Conservation (phyloP, 2,329 filamentous ascomycete species). For the Pseudovirgaria hyperparasitica region DNA sequence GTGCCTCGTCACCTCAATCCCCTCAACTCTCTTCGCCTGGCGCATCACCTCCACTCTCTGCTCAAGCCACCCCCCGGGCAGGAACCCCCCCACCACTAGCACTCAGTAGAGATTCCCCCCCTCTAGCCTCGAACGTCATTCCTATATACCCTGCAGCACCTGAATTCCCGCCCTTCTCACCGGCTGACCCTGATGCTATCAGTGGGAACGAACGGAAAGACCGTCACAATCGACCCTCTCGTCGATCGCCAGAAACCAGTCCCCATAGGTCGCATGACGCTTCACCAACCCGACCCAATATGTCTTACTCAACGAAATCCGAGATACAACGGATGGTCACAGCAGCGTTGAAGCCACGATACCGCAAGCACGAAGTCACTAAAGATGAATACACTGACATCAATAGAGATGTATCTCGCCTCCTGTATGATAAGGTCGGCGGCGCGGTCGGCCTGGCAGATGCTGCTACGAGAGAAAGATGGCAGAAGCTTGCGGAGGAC, state of each 20-base stretch:
- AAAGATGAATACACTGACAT: slow-evolving; percentile 88
- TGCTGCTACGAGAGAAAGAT: slow-evolving; percentile 51
- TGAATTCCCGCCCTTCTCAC: slow-evolving; percentile 57
- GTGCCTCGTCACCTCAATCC: slow-evolving; percentile 29
- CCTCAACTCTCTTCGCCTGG: slow-evolving; percentile 49
- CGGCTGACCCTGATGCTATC: too few relatives aligned
- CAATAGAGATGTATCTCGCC: slow-evolving; percentile 78
- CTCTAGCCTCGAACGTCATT: slow-evolving; percentile 41
- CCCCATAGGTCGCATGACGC: slow-evolving; percentile 44
- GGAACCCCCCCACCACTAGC: slow-evolving; percentile 53
- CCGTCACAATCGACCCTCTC: slow-evolving; percentile 21
- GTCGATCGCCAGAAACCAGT: slow-evolving; percentile 23
- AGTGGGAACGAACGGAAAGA: slow-evolving; percentile 10
- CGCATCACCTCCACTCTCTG: slow-evolving; percentile 51
- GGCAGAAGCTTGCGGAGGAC: slow-evolving; percentile 63
- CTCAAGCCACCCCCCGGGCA: slow-evolving; percentile 53
- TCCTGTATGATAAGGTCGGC: slow-evolving; percentile 61
- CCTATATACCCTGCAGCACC: slow-evolving; percentile 57
- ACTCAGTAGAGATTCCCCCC: slow-evolving; percentile 48
- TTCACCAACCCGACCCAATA: slow-evolving; percentile 52
- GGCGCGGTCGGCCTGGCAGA: slow-evolving; percentile 41
- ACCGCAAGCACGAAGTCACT: slow-evolving; percentile 64
- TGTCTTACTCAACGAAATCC: slow-evolving; percentile 75
- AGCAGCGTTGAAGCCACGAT: slow-evolving; percentile 67
- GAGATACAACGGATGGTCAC: slow-evolving; percentile 84